Base-by-base conservation (phyloP, 257 asterid genomes). In the Solanum pimpinellifolium region DNA sequence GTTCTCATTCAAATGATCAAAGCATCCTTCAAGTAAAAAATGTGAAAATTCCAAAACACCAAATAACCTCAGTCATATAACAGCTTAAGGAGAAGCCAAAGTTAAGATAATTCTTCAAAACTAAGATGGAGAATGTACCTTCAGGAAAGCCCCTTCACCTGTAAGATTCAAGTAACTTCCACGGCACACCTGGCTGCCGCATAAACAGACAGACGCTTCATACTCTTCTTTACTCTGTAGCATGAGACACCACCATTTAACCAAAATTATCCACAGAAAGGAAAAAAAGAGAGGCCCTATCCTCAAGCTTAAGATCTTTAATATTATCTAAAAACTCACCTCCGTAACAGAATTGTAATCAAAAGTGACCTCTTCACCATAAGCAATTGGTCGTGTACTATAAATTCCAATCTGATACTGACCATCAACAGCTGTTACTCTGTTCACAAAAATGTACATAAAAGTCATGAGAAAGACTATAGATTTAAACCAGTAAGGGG, bases 351-450 rank as follows among this genome's bases (percentile, higher is more conserved):
- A 95, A 91, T 97, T 97, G 90, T 97, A 97, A 90, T 97, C 99
- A 87, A 96, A 97, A 59, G 99, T 96, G 89, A 97, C 88, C 94
- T 97, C 99, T 92, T 97, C 99, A 75, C 99, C 99, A 70, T 91
- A 95, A 88, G 94, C 95, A 90, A 97, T 97, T 82, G 98, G 98
- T 68, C 99, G 97, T 29, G 96, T 96, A 85, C 95, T 89, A 90
- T 97, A 96, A 62, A 97, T 97, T 70, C 99, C 99, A 86, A 97
- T 97, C 94, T 95, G 98, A 93, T 97, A 97, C 88, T 96, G 98
- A n/a, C 98, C 99, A 93, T 93, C 97, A 87, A 97, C 99, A 90
- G 99, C 99, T 87, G 99, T 96, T 85, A 97, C 99, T 93, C 99
- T 97, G 94, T 75, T 84, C 91, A 86, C 47, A 88, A 86, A 27